phyloP scores from a whole-genome alignment of 257 asterid genomes.

The Petrea volubilis region DNA sequence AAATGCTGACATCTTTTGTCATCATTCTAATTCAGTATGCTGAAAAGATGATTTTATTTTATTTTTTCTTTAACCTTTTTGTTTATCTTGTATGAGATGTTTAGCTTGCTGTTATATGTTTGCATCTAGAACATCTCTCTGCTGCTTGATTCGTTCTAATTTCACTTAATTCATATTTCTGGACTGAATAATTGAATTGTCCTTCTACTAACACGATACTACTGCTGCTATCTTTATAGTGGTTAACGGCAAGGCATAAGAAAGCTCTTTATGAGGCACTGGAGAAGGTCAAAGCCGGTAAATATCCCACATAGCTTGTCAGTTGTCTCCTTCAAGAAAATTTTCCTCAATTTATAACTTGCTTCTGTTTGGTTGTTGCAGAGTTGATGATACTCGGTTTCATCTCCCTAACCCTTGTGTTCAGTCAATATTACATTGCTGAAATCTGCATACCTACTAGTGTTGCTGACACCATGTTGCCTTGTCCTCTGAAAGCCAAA shows the following conservation, averaged over 20 bases:
- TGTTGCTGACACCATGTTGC: slow-evolving; percentile 77
- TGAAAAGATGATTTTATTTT: not conserved
- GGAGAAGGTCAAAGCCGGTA: slow-evolving; percentile 93
- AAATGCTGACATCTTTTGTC: not conserved
- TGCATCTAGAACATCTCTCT: not conserved
- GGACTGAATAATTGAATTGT: not conserved
- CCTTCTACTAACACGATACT: slow-evolving; percentile 1
- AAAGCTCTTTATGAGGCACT: slow-evolving; percentile 86
- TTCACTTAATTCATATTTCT: not conserved
- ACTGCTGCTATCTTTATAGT: slow-evolving; percentile 40
- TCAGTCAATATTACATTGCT: slow-evolving; percentile 86
- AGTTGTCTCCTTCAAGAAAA: not conserved
- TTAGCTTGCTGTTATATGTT: not conserved
- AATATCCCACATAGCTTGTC: not conserved
- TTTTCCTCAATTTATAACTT: slow-evolving; percentile 12
- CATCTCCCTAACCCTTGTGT: slow-evolving; percentile 80
- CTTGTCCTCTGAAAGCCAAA: slow-evolving; percentile 40
- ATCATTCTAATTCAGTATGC: not conserved
- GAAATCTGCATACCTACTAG: slow-evolving; percentile 70
- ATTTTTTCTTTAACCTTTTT: not conserved
- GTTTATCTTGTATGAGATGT: not conserved
- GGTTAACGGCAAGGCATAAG: slow-evolving; percentile 80
- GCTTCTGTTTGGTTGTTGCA: slow-evolving; percentile 38
- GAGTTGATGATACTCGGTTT: slow-evolving; percentile 98
- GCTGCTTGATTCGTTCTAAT: not conserved